Base-by-base conservation (phyloP, 768 basidiomycete genomes). In the Pleurotus tuber-regium region DNA sequence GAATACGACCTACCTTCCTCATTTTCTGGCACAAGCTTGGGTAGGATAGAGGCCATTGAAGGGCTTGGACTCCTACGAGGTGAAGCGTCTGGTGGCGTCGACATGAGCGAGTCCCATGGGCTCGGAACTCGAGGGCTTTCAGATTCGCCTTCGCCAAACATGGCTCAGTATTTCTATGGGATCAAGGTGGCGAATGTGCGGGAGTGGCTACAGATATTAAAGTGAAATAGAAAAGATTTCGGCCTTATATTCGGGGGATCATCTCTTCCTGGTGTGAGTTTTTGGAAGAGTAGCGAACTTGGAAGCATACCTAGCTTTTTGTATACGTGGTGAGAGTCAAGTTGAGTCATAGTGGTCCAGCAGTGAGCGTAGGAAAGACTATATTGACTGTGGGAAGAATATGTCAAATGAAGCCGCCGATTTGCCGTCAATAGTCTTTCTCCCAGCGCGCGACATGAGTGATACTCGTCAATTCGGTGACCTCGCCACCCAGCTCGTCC, bases 121-220 rank as follows among this genome's bases (percentile, higher is more conserved):
- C 84, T 86, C 55, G 86, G 84, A 52, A 85, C 86, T 25, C 87
- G 78, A 31, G 87, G 84, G 64, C 83, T 88, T 70, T 91, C 88
- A 14, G 84, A 86, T 61, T 88, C 85, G 50, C 80, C 81, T 76
- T 92, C 91, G 41, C 88, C 87, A 61, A 91, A 91, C 89, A 92
- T 91, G 12, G 33, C 52, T 12, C 41, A 51, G 29, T 31, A 30
- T 39, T 38, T 42, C 47, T 24, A 25, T 33, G 26, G 43, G 48
- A 52, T 54, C 55, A 41, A 59, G 23, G 25, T 52, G 54, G 53
- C 56, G 43, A 33, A 52, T 55, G 54, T 51, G 16, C 35, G 19
- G 19, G 10, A 50, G 46, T 57, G 29, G 39, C 6, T 29, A 30
- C 44, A 11, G 19, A 49, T 31, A 23, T 16, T 51, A 25, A n/a